These are phyloP conservation scores for Vanrija sp. DNA, from an alignment of 1,284 basidiomycete species.

Conservation along the genomic window DNA sequence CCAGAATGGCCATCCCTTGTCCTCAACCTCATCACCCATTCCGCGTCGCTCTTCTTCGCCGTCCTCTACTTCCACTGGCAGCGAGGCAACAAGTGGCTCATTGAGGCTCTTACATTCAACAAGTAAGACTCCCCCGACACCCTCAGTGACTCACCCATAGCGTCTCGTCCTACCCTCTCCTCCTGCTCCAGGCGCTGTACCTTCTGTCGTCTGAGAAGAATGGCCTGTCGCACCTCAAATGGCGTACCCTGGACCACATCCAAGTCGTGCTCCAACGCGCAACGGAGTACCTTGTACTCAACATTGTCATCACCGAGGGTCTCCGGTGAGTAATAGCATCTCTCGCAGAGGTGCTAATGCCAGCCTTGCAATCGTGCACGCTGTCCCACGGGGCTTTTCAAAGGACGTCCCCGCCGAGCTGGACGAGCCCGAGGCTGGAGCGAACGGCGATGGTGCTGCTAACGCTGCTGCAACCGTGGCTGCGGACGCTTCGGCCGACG, in stretches of 20 bases:
- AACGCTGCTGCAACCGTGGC: too few species aligned
- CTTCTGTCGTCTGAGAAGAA: slow-evolving; percentile 15
- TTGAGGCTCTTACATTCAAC: slow-evolving; percentile 35
- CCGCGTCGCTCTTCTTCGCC: slow-evolving; percentile 25
- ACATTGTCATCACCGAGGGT: slow-evolving; percentile 29
- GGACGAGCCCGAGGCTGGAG: too few species aligned
- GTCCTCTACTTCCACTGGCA: slow-evolving; percentile 18
- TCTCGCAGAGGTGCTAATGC: neutral
- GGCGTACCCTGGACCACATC: slow-evolving; percentile 30
- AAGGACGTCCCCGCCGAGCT: too few species aligned
- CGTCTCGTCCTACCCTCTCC: slow-evolving; percentile 37
- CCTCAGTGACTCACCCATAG: slow-evolving; percentile 16
- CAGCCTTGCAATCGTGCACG: neutral
- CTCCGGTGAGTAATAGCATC: slow-evolving; percentile 21
- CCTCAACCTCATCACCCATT: slow-evolving; percentile 33
- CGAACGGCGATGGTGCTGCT: too few species aligned
- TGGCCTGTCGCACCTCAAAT: slow-evolving; percentile 32
- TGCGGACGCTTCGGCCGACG: too few species aligned
- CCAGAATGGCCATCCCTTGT: slow-evolving; percentile 39
- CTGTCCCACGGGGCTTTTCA: too few species aligned
- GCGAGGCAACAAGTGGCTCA: slow-evolving; percentile 31
- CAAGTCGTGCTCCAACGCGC: slow-evolving; percentile 23
- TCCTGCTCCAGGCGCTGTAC: slow-evolving; percentile 31
- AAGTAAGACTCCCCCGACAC: slow-evolving; percentile 26
- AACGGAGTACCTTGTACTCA: slow-evolving; percentile 33